A percentile compares a stretch with the other conserved stretches of the same genome.
Conservation (phyloP, 148 eudicot genomes). For the Limonium bicolor region DNA sequence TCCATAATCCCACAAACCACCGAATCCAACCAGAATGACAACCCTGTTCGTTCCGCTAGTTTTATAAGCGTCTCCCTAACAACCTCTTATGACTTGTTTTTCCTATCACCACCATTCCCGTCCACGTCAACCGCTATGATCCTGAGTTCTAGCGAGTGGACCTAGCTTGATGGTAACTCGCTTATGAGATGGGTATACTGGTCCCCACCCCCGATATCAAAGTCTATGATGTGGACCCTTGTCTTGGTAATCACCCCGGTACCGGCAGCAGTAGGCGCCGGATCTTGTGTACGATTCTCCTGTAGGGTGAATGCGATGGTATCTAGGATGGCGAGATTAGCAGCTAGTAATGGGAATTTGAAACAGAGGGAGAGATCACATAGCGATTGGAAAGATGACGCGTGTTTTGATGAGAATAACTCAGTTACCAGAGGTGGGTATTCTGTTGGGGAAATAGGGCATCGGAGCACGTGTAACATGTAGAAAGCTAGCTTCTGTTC, state of each 20-base stretch:
- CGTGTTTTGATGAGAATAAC: slow-evolving; percentile 31
- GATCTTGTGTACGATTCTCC: neutral
- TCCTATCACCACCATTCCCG: neutral
- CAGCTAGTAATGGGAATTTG: slow-evolving; percentile 51
- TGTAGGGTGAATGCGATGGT: slow-evolving; percentile 22
- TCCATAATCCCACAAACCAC: slow-evolving; percentile 18
- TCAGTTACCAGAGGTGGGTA: slow-evolving; percentile 20
- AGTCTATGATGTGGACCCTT: slow-evolving; percentile 60
- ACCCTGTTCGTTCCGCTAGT: slow-evolving; percentile 16
- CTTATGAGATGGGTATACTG: slow-evolving; percentile 52
- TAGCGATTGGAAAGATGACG: slow-evolving; percentile 20
- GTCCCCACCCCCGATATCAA: slow-evolving; percentile 52
- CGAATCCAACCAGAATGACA: slow-evolving; percentile 23
- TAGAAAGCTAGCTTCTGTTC: slow-evolving; percentile 48
- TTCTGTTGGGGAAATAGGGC: slow-evolving; percentile 30
- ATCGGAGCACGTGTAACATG: slow-evolving; percentile 38
- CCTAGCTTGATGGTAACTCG: no score
- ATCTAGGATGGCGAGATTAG: slow-evolving; percentile 54
- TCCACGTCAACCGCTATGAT: slow-evolving; percentile 48
- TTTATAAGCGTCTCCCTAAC: slow-evolving; percentile 25
- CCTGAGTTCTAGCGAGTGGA: slow-evolving; percentile 11
- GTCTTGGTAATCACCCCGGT: no score
- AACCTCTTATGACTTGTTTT: slow-evolving; percentile 11
- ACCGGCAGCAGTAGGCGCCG: no score
- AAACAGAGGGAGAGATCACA: slow-evolving; percentile 65